Percentiles rank a stretch among this genome's conserved stretches.
These are phyloP conservation scores for Myxozyma geophila DNA, from an alignment of 805 yeast genomes.

Conservation along the genomic window DNA sequence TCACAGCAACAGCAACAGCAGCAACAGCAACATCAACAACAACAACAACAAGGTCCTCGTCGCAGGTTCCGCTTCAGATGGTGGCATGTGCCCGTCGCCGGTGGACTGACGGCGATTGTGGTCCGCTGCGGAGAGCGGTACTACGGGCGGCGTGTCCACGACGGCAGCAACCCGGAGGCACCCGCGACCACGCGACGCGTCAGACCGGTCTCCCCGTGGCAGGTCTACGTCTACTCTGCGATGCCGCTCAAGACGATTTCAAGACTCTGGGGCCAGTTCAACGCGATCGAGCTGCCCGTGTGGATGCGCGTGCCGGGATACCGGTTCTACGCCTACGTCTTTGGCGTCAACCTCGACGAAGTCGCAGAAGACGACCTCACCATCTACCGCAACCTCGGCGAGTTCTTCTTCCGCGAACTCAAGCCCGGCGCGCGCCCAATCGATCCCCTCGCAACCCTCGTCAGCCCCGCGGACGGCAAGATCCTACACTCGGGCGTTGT, in stretches of 20 bases:
- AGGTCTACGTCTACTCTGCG: conserved; percentile 83
- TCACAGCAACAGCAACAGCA: conserved; percentile 10
- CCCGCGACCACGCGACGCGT: conserved; percentile 39
- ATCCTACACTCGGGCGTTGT: conserved; percentile 83
- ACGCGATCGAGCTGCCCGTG: conserved; percentile 78
- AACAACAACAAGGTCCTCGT: conserved; percentile 25
- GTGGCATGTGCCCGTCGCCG: conserved; percentile 38
- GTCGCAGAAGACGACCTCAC: conserved; percentile 80
- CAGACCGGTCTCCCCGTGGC: conserved; percentile 81
- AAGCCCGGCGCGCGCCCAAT: conserved; percentile 81
- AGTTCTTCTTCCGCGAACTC: conserved; percentile 85
- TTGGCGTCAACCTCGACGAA: conserved; percentile 89
- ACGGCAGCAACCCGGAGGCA: background rate
- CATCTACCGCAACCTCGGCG: conserved; percentile 78
- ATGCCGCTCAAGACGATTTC: conserved; percentile 90
- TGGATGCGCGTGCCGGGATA: conserved; percentile 88
- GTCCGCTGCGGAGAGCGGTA: conserved; percentile 26
- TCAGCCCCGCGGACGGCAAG: conserved; percentile 92
- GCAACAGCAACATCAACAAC: no score
- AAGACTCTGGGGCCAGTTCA: conserved; percentile 92
- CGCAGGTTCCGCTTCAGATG: conserved; percentile 30
- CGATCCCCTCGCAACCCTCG: conserved; percentile 64
- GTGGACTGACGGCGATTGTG: conserved; percentile 33
- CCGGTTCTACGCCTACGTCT: conserved; percentile 72
- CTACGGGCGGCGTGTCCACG: conserved; percentile 8